Conservation (phyloP, 2,329 filamentous ascomycete genomes). For the Fusarium dimerum region DNA sequence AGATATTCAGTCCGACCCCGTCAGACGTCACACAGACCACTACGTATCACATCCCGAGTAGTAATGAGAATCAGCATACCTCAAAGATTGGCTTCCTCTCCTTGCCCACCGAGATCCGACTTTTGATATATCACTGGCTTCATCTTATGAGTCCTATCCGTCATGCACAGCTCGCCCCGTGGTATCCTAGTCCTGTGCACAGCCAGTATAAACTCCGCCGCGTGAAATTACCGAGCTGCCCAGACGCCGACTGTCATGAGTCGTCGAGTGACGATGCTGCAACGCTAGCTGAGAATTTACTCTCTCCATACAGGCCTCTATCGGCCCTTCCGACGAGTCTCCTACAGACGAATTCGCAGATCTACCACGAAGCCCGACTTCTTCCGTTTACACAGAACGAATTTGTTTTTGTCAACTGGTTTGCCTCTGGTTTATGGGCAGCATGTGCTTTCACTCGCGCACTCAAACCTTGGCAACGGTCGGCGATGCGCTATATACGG, state of each 20-base stretch:
- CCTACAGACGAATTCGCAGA: conserved; percentile 39
- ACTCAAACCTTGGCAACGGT: conserved; percentile 44
- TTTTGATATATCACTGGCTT: conserved; percentile 48
- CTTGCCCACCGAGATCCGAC: conserved; percentile 47
- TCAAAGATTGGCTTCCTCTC: conserved; percentile 26
- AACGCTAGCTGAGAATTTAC: conserved; percentile 3
- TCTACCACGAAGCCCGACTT: conserved; percentile 44
- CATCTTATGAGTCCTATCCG: conserved; percentile 39
- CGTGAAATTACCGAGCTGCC: conserved; percentile 3
- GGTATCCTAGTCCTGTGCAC: conserved; percentile 39
- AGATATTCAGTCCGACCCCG: neutral
- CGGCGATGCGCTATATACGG: conserved; percentile 40
- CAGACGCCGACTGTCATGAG: neutral
- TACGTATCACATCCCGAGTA: neutral
- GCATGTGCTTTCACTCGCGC: conserved; percentile 39
- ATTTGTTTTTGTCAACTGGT: conserved; percentile 49
- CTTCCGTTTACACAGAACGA: conserved; percentile 46
- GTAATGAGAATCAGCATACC: neutral
- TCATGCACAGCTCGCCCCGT: conserved; percentile 41
- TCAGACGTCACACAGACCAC: neutral
- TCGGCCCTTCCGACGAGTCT: conserved; percentile 43
- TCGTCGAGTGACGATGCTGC: neutral
- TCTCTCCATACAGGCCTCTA: conserved; percentile 39
- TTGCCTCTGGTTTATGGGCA: conserved; percentile 45
- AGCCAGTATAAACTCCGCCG: conserved; percentile 34